Evolutionary conservation across 2,329 filamentous ascomycete species (phyloP).

Genomic region (Fusarium lyarnte): DNA sequence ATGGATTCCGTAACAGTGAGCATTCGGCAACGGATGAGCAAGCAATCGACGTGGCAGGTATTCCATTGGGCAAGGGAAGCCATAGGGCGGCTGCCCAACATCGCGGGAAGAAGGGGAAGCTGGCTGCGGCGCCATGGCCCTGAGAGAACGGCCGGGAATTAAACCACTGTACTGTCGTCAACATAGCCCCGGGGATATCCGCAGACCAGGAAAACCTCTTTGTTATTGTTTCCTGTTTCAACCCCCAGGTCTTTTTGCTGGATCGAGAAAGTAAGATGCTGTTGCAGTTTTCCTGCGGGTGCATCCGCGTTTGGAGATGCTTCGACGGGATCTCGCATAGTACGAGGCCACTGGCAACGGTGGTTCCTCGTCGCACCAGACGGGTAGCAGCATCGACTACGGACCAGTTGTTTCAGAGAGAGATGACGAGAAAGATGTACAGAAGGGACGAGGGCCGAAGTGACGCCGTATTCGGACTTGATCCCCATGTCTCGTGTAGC

Average conservation of each 20-base stretch:
- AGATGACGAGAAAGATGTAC: background rate
- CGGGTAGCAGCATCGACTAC: conserved; percentile 22
- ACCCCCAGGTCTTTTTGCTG: conserved; percentile 1
- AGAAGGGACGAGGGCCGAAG: conserved; percentile 27
- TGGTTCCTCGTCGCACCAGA: conserved; percentile 4
- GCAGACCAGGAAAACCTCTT: background rate
- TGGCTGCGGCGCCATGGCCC: conserved; percentile 13
- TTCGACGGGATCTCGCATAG: conserved; percentile 37
- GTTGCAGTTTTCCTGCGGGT: conserved; percentile 16
- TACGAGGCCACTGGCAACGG: conserved; percentile 29
- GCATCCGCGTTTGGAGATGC: conserved; percentile 31
- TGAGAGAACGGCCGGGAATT: conserved; percentile 8
- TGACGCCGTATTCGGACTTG: conserved; percentile 37
- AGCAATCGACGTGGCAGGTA: conserved; percentile 41
- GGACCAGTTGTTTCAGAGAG: conserved; percentile 18
- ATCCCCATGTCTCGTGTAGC: conserved; percentile 19
- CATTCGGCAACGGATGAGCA: conserved; percentile 43
- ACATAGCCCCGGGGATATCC: background rate
- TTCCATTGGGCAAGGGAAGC: conserved; percentile 28
- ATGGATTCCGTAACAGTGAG: conserved; percentile 66
- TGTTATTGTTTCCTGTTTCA: background rate
- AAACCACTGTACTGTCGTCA: background rate
- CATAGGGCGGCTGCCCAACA: conserved; percentile 5
- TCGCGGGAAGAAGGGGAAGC: conserved; percentile 39
- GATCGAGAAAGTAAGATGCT: conserved; percentile 26